phyloP scores from a whole-genome alignment of 1,284 basidiomycete genomes.

The Hymenochaete sp. region DNA sequence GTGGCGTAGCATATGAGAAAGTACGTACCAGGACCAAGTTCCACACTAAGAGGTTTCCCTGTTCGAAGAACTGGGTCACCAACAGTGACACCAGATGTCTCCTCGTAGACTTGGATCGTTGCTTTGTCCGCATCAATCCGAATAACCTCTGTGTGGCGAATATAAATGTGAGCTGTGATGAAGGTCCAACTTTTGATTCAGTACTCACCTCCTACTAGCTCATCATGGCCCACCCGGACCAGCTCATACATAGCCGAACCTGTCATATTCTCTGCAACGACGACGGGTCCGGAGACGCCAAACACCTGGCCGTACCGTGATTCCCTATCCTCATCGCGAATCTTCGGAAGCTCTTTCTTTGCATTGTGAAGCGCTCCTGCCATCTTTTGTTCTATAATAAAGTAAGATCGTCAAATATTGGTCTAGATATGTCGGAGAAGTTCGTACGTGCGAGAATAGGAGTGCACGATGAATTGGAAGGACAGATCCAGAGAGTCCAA shows the following conservation, averaged over 20 bases:
- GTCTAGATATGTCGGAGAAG: too few species aligned
- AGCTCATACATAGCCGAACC: constrained; percentile 97
- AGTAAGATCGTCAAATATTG: too few species aligned
- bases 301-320: constrained; percentile 86
- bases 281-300: constrained; percentile 93
- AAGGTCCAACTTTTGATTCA: constrained; percentile 6
- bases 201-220: constrained; percentile 82
- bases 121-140: constrained; percentile 95
- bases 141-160: constrained; percentile 72
- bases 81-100: constrained; percentile 95
- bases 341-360: constrained; percentile 77
- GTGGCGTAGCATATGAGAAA: neutral
- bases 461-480: neutral
- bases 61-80: constrained; percentile 97
- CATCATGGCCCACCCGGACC: constrained; percentile 92
- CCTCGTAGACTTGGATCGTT: constrained; percentile 99
- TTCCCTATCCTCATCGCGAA: constrained; percentile 85
- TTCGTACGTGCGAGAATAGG: constrained; percentile 1
- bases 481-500: neutral
- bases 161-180: neutral
- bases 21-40: constrained; percentile 83
- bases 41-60: constrained; percentile 95
- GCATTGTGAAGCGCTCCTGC: constrained; percentile 90
- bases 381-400: too few species aligned
- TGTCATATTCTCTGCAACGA: constrained; percentile 93